Conservation (phyloP, 108 stramenopile genomes). For the Fragilaria radians region DNA sequence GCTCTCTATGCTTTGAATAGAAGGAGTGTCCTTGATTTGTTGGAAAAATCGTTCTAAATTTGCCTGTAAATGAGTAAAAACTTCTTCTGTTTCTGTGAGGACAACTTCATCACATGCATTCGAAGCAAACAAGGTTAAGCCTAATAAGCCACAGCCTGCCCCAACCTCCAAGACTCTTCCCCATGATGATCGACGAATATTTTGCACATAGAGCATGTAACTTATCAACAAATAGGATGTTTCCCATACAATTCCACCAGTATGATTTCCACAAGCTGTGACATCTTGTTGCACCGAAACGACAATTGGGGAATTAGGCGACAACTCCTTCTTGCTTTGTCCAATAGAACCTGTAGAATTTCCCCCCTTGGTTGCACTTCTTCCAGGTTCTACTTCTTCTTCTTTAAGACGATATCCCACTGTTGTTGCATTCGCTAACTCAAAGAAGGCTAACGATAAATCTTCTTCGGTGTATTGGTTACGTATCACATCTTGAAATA, state of each 20-base stretch:
- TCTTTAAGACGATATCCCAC: conserved; percentile 41
- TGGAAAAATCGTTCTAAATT: conserved; percentile 17
- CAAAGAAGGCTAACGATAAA: conserved; percentile 37
- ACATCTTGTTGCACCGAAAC: conserved; percentile 48
- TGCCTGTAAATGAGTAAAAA: conserved; percentile 34
- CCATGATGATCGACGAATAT: neutral
- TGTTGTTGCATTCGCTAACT: conserved; percentile 55
- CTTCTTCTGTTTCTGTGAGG: conserved; percentile 55
- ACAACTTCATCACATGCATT: conserved; percentile 27
- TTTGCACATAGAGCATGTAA: conserved; percentile 21
- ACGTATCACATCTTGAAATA: too few species aligned
- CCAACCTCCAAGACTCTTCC: conserved; percentile 45
- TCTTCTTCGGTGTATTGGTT: conserved; percentile 1
- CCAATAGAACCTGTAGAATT: conserved; percentile 29
- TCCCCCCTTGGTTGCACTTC: conserved; percentile 39
- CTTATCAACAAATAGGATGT: conserved; percentile 49
- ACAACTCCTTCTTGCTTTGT: neutral
- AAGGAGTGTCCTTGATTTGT: neutral
- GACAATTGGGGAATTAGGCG: neutral
- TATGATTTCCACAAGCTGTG: conserved; percentile 40
- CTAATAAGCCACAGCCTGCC: conserved; percentile 60
- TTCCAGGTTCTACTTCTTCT: neutral
- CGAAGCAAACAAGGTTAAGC: conserved; percentile 28
- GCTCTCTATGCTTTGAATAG: conserved; percentile 8
- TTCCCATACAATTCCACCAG: conserved; percentile 80